A percentile compares a stretch with the other conserved stretches of the same genome.
These are phyloP conservation scores for Hypoxylon sp. DNA, from an alignment of 2,329 filamentous ascomycete species.

Conservation along the genomic window DNA sequence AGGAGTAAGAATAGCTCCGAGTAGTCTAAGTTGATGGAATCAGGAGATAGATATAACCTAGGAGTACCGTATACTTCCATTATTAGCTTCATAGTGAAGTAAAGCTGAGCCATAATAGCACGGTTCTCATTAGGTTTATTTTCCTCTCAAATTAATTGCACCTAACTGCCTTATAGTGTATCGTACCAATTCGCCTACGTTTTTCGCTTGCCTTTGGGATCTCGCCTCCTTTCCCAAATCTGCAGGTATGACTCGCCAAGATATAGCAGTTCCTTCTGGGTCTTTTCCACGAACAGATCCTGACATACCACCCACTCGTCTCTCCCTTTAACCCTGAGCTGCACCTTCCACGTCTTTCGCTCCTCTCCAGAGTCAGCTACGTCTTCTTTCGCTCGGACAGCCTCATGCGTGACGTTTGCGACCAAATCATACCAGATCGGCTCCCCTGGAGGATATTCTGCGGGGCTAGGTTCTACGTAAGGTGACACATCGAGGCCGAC, in stretches of 20 bases:
- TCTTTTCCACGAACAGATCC: constrained; percentile 92
- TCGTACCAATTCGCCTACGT: constrained; percentile 37
- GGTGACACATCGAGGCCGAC: constrained; percentile 86
- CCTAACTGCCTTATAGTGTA: background rate
- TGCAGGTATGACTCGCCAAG: constrained; percentile 96
- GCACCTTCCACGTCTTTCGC: constrained; percentile 92
- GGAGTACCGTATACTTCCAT: background rate
- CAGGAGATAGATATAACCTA: background rate
- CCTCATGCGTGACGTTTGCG: constrained; percentile 93
- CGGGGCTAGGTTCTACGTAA: constrained; percentile 90
- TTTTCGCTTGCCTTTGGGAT: constrained; percentile 61
- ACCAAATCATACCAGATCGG: constrained; percentile 96
- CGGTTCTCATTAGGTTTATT: constrained; percentile 5
- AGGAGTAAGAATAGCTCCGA: background rate
- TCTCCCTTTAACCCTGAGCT: constrained; percentile 84
- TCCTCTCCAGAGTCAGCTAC: constrained; percentile 92
- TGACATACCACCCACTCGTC: constrained; percentile 95
- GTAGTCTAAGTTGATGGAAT: background rate
- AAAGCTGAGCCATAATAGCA: background rate
- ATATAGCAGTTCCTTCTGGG: constrained; percentile 90
- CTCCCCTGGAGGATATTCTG: constrained; percentile 78
- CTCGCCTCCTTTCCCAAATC: constrained; percentile 90
- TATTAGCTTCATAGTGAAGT: constrained; percentile 1
- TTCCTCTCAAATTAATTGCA: background rate
- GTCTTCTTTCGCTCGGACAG: constrained; percentile 81